phyloP scores from a whole-genome alignment of 2,329 filamentous ascomycete genomes.

The Dactylellina drechsleri region DNA sequence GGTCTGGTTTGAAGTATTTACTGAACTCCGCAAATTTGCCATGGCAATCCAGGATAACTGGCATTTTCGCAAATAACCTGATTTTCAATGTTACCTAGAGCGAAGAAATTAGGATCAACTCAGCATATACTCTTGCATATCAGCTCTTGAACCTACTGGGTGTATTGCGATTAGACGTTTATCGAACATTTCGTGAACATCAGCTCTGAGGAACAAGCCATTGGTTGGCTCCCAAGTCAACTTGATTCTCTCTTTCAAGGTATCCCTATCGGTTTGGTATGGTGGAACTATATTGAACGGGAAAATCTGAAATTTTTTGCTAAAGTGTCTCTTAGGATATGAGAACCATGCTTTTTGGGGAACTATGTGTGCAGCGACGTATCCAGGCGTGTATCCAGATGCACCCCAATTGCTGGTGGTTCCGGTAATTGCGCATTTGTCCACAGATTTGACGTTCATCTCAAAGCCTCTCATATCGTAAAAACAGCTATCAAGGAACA shows the following conservation, averaged over 20 bases:
- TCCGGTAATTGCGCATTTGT: too few relatives aligned
- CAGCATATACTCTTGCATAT: too few relatives aligned
- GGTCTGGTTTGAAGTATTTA: too few relatives aligned
- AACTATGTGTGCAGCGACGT: constrained; percentile 11
- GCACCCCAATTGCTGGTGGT: not conserved
- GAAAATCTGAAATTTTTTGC: not conserved
- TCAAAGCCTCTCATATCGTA: too few relatives aligned
- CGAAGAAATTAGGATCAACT: not conserved
- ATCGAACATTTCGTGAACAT: too few relatives aligned
- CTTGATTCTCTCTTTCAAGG: not conserved
- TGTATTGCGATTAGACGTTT: too few relatives aligned
- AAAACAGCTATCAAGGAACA: too few relatives aligned
- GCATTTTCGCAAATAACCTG: constrained; percentile 4
- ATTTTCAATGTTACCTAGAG: constrained; percentile 2
- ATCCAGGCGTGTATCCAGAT: not conserved
- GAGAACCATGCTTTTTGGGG: constrained; percentile 6
- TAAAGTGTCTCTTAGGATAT: not conserved
- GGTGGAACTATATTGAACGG: constrained; percentile 15
- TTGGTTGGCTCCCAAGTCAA: not conserved
- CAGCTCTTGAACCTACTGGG: too few relatives aligned
- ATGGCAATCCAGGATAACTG: not conserved
- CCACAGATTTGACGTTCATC: too few relatives aligned
- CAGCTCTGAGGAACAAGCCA: too few relatives aligned
- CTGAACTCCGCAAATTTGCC: too few relatives aligned
- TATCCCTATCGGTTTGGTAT: not conserved